phyloP scores from a whole-genome alignment of 2,329 filamentous ascomycete species.

The Fusarium begoniae region DNA sequence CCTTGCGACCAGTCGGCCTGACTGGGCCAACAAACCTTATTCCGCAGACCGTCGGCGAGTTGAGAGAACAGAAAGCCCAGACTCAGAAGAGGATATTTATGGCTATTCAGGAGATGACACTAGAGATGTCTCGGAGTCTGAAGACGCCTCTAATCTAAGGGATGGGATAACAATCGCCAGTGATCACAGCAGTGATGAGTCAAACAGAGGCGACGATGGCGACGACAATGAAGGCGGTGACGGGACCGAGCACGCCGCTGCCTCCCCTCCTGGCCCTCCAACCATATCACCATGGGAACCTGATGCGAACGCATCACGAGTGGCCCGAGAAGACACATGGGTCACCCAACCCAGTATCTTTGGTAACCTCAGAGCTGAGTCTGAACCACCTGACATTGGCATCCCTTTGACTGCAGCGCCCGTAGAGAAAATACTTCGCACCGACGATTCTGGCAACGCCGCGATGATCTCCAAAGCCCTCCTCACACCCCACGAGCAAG shows the following conservation, averaged over 20 bases:
- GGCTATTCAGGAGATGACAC: not conserved
- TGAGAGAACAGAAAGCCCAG: not conserved
- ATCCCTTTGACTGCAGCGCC: slow-evolving; percentile 37
- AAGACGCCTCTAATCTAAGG: not conserved
- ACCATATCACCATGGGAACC: not conserved
- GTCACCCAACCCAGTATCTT: slow-evolving; percentile 41
- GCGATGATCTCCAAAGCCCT: slow-evolving; percentile 51
- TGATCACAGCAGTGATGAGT: not conserved
- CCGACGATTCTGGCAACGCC: slow-evolving; percentile 39
- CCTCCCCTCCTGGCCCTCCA: not conserved
- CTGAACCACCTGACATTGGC: not conserved
- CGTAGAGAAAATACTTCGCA: slow-evolving; percentile 50
- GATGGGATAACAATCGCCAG: not conserved
- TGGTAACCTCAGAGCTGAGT: slow-evolving; percentile 7
- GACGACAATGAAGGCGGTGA: not conserved
- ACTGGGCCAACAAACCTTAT: not conserved
- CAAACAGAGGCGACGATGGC: not conserved
- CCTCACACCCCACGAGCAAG: slow-evolving; percentile 54
- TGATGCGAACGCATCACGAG: not conserved
- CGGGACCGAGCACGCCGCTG: not conserved
- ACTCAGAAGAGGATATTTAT: not conserved
- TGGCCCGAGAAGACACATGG: slow-evolving; percentile 23
- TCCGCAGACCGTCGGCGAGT: too few species aligned
- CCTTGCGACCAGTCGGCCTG: slow-evolving; percentile 4
- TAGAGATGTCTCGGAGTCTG: not conserved